Conservation (phyloP, 108 stramenopile species). For the Nannochloropsis gaditana region DNA sequence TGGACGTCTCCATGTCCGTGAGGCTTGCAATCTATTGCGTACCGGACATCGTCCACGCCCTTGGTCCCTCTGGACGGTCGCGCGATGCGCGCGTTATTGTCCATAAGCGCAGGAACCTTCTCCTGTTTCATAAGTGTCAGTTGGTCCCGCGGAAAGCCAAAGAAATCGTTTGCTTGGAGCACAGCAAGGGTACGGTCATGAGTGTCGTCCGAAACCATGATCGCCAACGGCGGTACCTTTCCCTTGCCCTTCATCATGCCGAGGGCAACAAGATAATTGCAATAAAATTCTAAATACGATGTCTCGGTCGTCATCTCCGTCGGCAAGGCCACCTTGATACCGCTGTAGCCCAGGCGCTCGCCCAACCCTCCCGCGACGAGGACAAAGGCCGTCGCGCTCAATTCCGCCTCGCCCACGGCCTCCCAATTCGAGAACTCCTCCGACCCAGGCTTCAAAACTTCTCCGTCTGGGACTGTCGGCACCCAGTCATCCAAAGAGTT, state of each 20-base stretch:
- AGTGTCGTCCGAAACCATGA: conserved; percentile 94
- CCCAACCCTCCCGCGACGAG: conserved; percentile 82
- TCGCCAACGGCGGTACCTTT: conserved; percentile 75
- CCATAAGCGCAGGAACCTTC: conserved; percentile 34
- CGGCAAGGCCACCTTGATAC: conserved; percentile 89
- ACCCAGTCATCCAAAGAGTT: conserved; percentile 51
- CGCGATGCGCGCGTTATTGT: conserved; percentile 22
- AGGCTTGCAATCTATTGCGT: conserved; percentile 70
- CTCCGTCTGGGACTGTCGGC: conserved; percentile 44
- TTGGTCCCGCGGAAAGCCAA: conserved; percentile 75
- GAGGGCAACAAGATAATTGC: conserved; percentile 76
- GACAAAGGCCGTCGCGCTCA: conserved; percentile 29
- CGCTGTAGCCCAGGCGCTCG: conserved; percentile 88
- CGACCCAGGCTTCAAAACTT: conserved; percentile 38
- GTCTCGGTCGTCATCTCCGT: conserved; percentile 74
- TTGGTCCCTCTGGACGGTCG: neutral
- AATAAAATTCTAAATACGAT: conserved; percentile 75
- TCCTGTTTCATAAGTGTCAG: conserved; percentile 87
- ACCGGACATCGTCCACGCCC: neutral
- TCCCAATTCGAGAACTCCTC: conserved; percentile 35
- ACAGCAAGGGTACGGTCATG: conserved; percentile 74
- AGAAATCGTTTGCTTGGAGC: conserved; percentile 73
- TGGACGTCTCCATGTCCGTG: conserved; percentile 99
- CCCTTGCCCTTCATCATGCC: conserved; percentile 67
- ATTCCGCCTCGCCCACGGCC: conserved; percentile 26